phyloP scores from a whole-genome alignment of 129 eudicot genomes.

The Centrapalus pauciflorus region DNA sequence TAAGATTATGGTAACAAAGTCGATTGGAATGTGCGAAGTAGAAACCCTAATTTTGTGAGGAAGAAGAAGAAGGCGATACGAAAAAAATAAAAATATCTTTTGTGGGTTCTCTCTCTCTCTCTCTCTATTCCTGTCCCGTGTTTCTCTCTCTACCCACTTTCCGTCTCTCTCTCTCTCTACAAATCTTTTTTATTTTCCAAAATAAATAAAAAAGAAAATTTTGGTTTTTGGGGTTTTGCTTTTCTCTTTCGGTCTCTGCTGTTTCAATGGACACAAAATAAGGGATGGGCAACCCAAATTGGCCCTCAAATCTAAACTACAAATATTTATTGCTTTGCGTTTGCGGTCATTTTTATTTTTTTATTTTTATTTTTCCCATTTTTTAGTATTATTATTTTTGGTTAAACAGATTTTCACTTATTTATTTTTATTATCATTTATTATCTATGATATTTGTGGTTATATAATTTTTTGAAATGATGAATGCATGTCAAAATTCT shows the following conservation, averaged over 20 bases:
- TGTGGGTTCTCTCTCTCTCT: not conserved
- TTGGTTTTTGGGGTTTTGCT: not conserved
- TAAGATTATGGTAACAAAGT: constrained; percentile 3
- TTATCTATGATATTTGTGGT: too few species aligned
- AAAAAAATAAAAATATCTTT: constrained; percentile 23
- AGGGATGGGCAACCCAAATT: constrained; percentile 20
- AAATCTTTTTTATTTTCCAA: not conserved
- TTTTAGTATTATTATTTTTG: too few species aligned
- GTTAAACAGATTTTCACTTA: not conserved
- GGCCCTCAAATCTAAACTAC: not conserved
- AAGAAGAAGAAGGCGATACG: constrained; percentile 32
- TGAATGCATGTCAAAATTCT: too few species aligned
- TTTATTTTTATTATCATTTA: not conserved
- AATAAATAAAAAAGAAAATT: too few species aligned
- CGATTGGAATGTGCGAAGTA: constrained; percentile 19
- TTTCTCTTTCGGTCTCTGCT: not conserved
- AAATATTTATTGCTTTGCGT: too few species aligned
- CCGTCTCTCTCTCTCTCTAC: constrained; percentile 18
- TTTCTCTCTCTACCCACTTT: not conserved
- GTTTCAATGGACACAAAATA: constrained; percentile 28
- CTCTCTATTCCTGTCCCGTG: too few species aligned
- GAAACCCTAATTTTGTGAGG: constrained; percentile 36
- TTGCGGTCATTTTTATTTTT: too few species aligned
- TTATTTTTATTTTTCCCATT: too few species aligned
- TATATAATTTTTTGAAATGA: too few species aligned